Evolutionary conservation across 148 eudicot species (phyloP).

Genomic region (Camellia lanceoleosa): DNA sequence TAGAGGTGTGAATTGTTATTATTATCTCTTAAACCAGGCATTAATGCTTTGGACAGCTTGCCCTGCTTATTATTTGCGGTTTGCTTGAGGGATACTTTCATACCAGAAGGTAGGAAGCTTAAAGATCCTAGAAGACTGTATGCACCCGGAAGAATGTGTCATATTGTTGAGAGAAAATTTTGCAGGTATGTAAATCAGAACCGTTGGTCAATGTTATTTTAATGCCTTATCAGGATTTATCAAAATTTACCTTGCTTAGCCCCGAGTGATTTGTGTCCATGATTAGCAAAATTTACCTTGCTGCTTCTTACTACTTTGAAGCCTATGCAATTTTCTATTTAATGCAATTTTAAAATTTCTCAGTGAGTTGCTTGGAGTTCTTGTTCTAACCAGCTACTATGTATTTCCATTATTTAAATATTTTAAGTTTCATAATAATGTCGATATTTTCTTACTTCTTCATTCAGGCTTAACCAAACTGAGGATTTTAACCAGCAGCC

Average conservation of each 20-base stretch:
- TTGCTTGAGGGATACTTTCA: slow-evolving; percentile 92
- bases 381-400: not conserved
- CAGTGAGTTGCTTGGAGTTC: not conserved
- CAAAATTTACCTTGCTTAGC: not conserved
- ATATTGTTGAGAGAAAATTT: slow-evolving; percentile 90
- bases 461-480: not conserved
- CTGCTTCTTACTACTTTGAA: not conserved
- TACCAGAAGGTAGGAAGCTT: slow-evolving; percentile 76
- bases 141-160: slow-evolving; percentile 96
- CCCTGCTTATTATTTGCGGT: slow-evolving; percentile 80
- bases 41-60: slow-evolving; percentile 78
- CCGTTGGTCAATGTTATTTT: slow-evolving; percentile 2
- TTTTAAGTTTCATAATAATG: not conserved
- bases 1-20: slow-evolving; percentile 35
- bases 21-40: slow-evolving; percentile 51
- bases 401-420: not conserved
- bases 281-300: not conserved
- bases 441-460: not conserved
- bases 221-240: not conserved
- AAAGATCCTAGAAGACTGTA: slow-evolving; percentile 81
- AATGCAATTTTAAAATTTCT: too few relatives aligned
- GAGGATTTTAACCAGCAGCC: not conserved
- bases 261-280: not conserved
- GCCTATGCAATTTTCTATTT: not conserved
- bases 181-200: slow-evolving; percentile 55